Base-by-base conservation (phyloP, 352 stramenopile genomes). In the Globisporangium radiosum region DNA sequence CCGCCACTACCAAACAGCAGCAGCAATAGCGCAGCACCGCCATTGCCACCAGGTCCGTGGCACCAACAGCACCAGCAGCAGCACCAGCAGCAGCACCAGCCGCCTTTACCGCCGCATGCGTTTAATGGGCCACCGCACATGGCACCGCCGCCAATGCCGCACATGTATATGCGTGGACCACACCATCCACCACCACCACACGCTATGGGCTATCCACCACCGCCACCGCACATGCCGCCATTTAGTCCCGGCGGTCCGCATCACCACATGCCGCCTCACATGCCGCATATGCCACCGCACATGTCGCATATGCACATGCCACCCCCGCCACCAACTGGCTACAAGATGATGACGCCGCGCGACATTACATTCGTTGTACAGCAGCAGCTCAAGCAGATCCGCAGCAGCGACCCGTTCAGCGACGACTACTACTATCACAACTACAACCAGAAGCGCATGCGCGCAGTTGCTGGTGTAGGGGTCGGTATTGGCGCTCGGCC, bases 341-440 rank as follows among this genome's bases (percentile, higher is more conserved):
- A 90, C 57, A 88, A 92, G 68, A 88, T 94, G 75, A 94, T 94
- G 85, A 91, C 77, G 25, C 76, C 81, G 25, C 81, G 85, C 37
- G 85, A 94, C 56, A 84, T 94, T 60, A 86, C 86, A 48, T 94
- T 92, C 40, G 83, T 94, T 25, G 73, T 90, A 57, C 85, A 94
- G 63, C 79, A 90, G 58, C 82, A 92, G 55, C 83, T 89, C 77
- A 94, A 94, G 75, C 80, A 85, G 71, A 73, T 94, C 37, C 82
- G 83, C 25, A 85, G 73, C n/a, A 92, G 82, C 59, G 85, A 94
- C 52, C 85, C 85, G 52, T 94, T 92, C 67, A 94, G 82, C 63
- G 85, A 94, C 61, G 85, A 94, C 67, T 92, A 94, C 61, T 94
- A 92, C 57, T 94, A 90, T 60, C 79, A 92, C 68, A 92, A 92